Percentiles rank a stretch among this genome's conserved stretches.
These are phyloP conservation scores for Ophiostoma sp. DNA, from an alignment of 2,329 filamentous ascomycete genomes.

Conservation along the genomic window DNA sequence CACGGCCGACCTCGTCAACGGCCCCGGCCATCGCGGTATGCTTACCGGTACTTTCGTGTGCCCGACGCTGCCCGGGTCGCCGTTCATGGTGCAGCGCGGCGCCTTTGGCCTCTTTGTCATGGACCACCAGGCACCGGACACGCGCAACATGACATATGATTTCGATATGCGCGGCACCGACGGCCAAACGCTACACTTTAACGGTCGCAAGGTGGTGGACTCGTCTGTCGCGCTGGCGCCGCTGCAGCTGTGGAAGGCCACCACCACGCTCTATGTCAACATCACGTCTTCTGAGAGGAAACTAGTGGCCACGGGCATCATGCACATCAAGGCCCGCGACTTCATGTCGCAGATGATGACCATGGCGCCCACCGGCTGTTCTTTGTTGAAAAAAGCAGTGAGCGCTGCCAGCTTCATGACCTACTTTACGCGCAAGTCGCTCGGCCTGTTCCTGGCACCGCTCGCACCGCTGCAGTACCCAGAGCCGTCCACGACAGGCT, in stretches of 20 bases:
- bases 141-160: constrained; percentile 55
- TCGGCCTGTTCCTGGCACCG: constrained; percentile 50
- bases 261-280: constrained; percentile 58
- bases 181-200: constrained; percentile 51
- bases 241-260: constrained; percentile 55
- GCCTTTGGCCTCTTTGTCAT: constrained; percentile 53
- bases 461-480: constrained; percentile 54
- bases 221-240: constrained; percentile 54
- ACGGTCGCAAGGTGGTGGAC: constrained; percentile 59
- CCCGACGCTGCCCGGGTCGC: constrained; percentile 49
- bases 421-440: constrained; percentile 51
- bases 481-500: constrained; percentile 43
- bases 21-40: constrained; percentile 47
- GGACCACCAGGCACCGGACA: constrained; percentile 51
- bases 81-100: constrained; percentile 56
- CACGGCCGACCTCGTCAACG: constrained; percentile 43
- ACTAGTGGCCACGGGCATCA: constrained; percentile 54
- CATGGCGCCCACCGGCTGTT: constrained; percentile 47
- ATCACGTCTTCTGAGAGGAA: constrained; percentile 39
- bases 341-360: constrained; percentile 53
- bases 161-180: constrained; percentile 54
- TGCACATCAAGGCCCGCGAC: constrained; percentile 50
- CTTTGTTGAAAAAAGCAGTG: constrained; percentile 40
- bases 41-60: constrained; percentile 57
- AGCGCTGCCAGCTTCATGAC: constrained; percentile 49